Evolutionary conservation across 1,139 yeast genomes (phyloP).

Genomic region (Protomyces gravidus): DNA sequence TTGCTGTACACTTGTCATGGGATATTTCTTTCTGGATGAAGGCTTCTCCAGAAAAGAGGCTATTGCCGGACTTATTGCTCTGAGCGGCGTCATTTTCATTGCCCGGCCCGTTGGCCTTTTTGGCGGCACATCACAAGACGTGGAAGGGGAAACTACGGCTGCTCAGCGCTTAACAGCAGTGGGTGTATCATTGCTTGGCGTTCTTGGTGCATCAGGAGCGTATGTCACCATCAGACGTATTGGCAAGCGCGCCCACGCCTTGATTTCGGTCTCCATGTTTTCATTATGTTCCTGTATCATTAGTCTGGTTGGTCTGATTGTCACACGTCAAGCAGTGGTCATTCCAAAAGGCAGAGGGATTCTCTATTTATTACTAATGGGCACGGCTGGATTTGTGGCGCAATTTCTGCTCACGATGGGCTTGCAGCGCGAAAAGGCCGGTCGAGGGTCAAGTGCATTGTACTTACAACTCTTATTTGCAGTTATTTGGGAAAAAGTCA

Average conservation of each 20-base stretch:
- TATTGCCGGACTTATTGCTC: conserved; percentile 61
- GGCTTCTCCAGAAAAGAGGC: conserved; percentile 65
- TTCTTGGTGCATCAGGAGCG: conserved; percentile 65
- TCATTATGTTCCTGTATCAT: conserved; percentile 59
- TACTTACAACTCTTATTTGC: conserved; percentile 78
- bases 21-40: conserved; percentile 64
- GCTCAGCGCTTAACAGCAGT: conserved; percentile 49
- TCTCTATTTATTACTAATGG: conserved; percentile 58
- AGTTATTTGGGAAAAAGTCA: conserved; percentile 63
- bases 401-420: conserved; percentile 79
- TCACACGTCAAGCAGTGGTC: conserved; percentile 45
- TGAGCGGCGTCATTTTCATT: conserved; percentile 71
- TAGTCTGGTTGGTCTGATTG: conserved; percentile 39
- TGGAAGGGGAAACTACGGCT: conserved; percentile 29
- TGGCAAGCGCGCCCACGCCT: conserved; percentile 73
- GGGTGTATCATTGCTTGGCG: conserved; percentile 62
- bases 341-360: conserved; percentile 49
- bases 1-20: conserved; percentile 68
- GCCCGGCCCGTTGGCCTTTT: conserved; percentile 56
- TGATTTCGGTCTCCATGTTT: conserved; percentile 72
- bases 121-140: not conserved
- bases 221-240: conserved; percentile 69
- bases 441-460: conserved; percentile 67
- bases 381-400: conserved; percentile 74
- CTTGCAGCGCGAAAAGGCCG: conserved; percentile 74